Conservation (phyloP, 1,139 yeast genomes). For the Debaryomycetaceae sp. region DNA sequence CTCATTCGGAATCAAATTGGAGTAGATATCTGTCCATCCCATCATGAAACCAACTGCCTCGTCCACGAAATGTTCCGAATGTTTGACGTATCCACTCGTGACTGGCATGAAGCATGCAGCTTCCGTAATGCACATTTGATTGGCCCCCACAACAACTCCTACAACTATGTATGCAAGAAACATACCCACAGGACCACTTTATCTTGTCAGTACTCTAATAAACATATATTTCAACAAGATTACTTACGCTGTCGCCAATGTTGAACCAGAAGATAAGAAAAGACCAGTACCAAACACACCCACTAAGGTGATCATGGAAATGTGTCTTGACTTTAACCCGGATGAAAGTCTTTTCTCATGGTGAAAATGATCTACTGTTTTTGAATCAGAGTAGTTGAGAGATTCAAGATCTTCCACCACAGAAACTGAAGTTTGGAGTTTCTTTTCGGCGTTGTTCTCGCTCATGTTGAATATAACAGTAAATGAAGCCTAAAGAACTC, state of each 20-base stretch:
- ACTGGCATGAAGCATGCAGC: constrained; percentile 29
- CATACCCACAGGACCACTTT: constrained; percentile 20
- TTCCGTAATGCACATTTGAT: constrained; percentile 26
- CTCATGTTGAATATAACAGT: neutral
- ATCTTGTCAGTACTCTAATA: constrained; percentile 4
- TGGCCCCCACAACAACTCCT: constrained; percentile 18
- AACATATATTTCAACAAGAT: neutral
- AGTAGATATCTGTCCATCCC: constrained; percentile 21
- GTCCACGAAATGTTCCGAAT: constrained; percentile 26
- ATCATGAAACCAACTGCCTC: constrained; percentile 24
- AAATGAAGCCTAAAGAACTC: no score
- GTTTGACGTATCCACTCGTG: constrained; percentile 25
- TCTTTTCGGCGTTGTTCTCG: neutral
- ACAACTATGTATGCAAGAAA: constrained; percentile 19
- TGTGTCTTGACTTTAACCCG: constrained; percentile 24
- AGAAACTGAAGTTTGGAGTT: neutral
- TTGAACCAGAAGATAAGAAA: constrained; percentile 19
- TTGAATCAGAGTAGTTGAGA: neutral
- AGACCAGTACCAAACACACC: constrained; percentile 27
- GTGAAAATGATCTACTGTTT: neutral
- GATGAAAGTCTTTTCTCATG: constrained; percentile 3
- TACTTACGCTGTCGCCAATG: constrained; percentile 13
- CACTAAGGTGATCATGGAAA: constrained; percentile 30
- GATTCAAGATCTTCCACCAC: neutral
- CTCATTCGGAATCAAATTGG: constrained; percentile 19